Evolutionary conservation across 23 red algal genomes (phyloP).

Genomic region (Pyropia haitanensis): DNA sequence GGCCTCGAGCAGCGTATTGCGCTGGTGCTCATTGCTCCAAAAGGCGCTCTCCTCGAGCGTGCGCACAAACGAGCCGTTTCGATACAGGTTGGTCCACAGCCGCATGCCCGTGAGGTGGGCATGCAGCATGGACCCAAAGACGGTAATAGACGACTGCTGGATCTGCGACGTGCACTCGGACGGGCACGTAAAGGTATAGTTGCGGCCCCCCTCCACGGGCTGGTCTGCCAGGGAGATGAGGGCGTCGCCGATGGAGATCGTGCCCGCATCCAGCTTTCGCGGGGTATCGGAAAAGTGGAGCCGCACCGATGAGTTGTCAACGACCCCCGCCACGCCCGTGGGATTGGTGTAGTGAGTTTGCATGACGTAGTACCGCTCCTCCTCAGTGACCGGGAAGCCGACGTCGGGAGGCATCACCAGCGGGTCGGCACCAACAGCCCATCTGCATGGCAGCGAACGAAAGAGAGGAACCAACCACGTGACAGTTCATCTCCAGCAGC

Average conservation of each 20-base stretch:
- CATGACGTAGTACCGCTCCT: slow-evolving; percentile 15
- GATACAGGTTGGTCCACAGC: slow-evolving; percentile 37
- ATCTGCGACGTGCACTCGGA: slow-evolving; percentile 41
- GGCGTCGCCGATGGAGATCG: slow-evolving; percentile 28
- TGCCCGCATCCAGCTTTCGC: slow-evolving; percentile 19
- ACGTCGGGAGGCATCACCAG: slow-evolving; percentile 22
- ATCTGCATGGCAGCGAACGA: not conserved
- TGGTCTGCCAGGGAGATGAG: slow-evolving; percentile 9
- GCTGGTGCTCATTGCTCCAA: slow-evolving; percentile 46
- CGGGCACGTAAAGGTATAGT: slow-evolving; percentile 34
- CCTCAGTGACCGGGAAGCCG: slow-evolving; percentile 20
- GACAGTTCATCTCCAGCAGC: not conserved
- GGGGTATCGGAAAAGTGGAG: slow-evolving; percentile 30
- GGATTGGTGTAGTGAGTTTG: slow-evolving; percentile 51
- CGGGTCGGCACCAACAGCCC: not conserved
- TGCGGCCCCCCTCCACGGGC: slow-evolving; percentile 8
- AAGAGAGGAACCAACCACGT: not conserved
- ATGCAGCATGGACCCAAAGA: slow-evolving; percentile 30
- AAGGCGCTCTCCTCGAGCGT: slow-evolving; percentile 32
- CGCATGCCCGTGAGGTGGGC: slow-evolving; percentile 40
- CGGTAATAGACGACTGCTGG: not conserved
- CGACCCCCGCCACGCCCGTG: not conserved
- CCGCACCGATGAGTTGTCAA: slow-evolving; percentile 22
- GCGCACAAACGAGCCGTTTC: slow-evolving; percentile 32
- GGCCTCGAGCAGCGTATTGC: slow-evolving; percentile 9